Percentiles rank a stretch among this genome's conserved stretches.
Conservation (phyloP, 1,284 basidiomycete species). For the Puccinia polysora region DNA sequence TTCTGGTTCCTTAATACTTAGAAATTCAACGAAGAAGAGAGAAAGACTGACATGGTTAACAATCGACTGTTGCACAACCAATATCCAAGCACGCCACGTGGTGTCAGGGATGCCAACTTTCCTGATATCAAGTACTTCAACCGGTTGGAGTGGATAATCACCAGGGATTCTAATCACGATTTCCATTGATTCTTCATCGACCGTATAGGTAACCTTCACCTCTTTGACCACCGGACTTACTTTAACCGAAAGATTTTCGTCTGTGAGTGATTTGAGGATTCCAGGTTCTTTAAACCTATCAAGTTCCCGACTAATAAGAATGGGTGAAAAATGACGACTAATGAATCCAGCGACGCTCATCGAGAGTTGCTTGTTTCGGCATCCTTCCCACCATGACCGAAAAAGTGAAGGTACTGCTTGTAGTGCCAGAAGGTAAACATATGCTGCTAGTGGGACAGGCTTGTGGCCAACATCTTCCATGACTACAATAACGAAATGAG, state of each 20-base stretch:
- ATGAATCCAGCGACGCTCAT: slow-evolving; percentile 72
- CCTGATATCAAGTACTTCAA: slow-evolving; percentile 80
- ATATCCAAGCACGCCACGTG: slow-evolving; percentile 87
- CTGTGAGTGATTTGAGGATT: slow-evolving; percentile 63
- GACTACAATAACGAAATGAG: slow-evolving; percentile 32
- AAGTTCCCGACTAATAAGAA: slow-evolving; percentile 78
- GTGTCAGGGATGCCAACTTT: slow-evolving; percentile 83
- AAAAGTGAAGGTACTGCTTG: slow-evolving; percentile 75
- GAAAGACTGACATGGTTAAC: slow-evolving; percentile 67
- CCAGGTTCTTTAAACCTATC: slow-evolving; percentile 67
- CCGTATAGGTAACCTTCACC: slow-evolving; percentile 70
- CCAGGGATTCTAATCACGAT: slow-evolving; percentile 77
- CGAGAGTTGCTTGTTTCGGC: slow-evolving; percentile 82
- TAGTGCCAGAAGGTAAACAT: slow-evolving; percentile 80
- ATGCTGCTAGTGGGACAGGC: slow-evolving; percentile 68
- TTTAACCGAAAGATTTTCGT: slow-evolving; percentile 77
- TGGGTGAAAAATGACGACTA: slow-evolving; percentile 80
- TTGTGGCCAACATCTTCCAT: slow-evolving; percentile 48
- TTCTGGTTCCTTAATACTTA: neutral
- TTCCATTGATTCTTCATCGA: slow-evolving; percentile 93
- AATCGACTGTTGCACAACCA: slow-evolving; percentile 86
- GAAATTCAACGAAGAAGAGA: neutral
- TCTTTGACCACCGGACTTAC: slow-evolving; percentile 66
- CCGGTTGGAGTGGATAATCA: slow-evolving; percentile 84
- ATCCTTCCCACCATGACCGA: slow-evolving; percentile 75